Conservation (phyloP, 352 stramenopile genomes). For the Pythium volutum region DNA sequence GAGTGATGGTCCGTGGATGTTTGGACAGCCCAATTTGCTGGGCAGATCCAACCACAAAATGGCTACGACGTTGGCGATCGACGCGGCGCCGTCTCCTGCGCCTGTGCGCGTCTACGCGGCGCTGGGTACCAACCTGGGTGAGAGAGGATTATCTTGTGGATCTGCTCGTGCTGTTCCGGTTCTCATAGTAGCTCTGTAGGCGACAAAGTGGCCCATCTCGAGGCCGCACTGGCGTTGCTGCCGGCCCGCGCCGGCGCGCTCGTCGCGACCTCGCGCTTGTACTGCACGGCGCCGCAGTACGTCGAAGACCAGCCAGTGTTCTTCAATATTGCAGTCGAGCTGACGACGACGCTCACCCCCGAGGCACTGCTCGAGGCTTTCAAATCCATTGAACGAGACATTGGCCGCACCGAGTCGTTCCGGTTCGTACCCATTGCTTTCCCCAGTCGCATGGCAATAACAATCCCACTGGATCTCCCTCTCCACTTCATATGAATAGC, state of each 20-base stretch:
- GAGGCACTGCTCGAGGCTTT: constrained; percentile 74
- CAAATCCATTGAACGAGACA: constrained; percentile 88
- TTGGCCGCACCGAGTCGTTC: constrained; percentile 78
- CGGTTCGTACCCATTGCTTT: constrained; percentile 29
- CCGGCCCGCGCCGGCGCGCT: constrained; percentile 42
- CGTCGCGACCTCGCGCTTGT: constrained; percentile 88
- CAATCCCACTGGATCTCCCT: not conserved
- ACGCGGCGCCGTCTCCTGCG: not conserved
- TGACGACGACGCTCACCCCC: constrained; percentile 82
- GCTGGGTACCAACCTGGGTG: constrained; percentile 77
- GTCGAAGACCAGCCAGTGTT: constrained; percentile 94
- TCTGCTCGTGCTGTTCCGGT: not conserved
- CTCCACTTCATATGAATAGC: constrained; percentile 25
- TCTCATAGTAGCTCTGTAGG: constrained; percentile 31
- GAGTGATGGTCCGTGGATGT: not conserved
- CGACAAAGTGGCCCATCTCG: constrained; percentile 67
- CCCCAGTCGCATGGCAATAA: not conserved
- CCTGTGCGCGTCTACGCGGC: constrained; percentile 48
- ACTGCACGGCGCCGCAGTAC: constrained; percentile 93
- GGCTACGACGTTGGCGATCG: not conserved
- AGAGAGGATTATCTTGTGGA: not conserved
- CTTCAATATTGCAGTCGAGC: constrained; percentile 90
- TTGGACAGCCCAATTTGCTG: not conserved
- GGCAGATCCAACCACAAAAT: not conserved
- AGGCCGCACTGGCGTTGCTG: constrained; percentile 58